A percentile compares a stretch with the other conserved stretches of the same genome.
Conservation (phyloP, 1,139 yeast genomes). For the Zygosaccharomyces pseudobailii region DNA sequence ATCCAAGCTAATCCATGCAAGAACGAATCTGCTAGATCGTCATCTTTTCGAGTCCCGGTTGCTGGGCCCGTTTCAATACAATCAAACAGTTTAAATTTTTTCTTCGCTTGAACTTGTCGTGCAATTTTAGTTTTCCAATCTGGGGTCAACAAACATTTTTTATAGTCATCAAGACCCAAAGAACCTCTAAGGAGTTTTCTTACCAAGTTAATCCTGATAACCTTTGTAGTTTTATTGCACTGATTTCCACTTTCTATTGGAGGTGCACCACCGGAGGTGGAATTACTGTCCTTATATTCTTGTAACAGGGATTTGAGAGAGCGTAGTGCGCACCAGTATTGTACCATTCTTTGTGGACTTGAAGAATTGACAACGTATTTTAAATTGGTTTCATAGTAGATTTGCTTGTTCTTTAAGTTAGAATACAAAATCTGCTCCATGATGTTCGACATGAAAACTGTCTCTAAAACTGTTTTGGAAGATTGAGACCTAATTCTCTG, state of each 20-base stretch:
- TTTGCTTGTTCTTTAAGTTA: constrained; percentile 28
- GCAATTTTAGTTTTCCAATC: constrained; percentile 33
- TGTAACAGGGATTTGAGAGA: constrained; percentile 6
- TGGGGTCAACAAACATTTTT: constrained; percentile 15
- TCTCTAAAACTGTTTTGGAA: constrained; percentile 43
- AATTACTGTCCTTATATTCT: neutral
- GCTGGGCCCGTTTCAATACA: constrained; percentile 11
- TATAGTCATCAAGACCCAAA: constrained; percentile 10
- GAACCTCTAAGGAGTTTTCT: constrained; percentile 9
- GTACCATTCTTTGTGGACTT: constrained; percentile 40
- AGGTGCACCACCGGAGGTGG: too few relatives aligned
- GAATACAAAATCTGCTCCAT: constrained; percentile 48
- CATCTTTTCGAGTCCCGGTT: constrained; percentile 43
- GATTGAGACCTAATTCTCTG: constrained; percentile 52
- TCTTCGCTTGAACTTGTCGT: constrained; percentile 28
- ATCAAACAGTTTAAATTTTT: constrained; percentile 19
- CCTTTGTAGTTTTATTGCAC: neutral
- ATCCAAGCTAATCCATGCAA: constrained; percentile 54
- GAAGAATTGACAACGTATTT: constrained; percentile 31
- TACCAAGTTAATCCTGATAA: constrained; percentile 8
- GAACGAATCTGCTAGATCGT: constrained; percentile 57
- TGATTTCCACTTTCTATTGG: too few relatives aligned
- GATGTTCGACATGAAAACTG: constrained; percentile 47
- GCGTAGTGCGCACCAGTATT: constrained; percentile 35
- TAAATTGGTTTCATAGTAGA: constrained; percentile 26